phyloP scores from a whole-genome alignment of 2,329 filamentous ascomycete species.

The Beauveria caledonica region DNA sequence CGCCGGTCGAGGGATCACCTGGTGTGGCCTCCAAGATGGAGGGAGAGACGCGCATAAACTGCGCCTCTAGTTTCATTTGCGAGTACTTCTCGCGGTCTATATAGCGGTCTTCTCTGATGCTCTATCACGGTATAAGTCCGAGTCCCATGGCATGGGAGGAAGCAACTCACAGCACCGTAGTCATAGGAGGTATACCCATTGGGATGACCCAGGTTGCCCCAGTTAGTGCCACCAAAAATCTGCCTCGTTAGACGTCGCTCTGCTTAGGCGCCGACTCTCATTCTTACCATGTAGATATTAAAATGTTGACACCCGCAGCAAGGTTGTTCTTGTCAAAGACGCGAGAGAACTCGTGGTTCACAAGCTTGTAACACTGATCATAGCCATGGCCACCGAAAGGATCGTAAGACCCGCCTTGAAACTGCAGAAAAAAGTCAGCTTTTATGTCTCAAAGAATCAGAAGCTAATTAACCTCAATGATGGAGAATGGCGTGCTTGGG shows the following conservation, averaged over 20 bases:
- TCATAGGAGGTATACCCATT: slow-evolving; percentile 55
- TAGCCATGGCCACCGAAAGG: slow-evolving; percentile 68
- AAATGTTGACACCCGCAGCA: slow-evolving; percentile 55
- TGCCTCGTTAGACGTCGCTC: slow-evolving; percentile 16
- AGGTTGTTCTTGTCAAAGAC: slow-evolving; percentile 75
- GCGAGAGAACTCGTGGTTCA: slow-evolving; percentile 66
- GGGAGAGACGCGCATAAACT: slow-evolving; percentile 66
- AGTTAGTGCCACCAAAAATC: slow-evolving; percentile 73
- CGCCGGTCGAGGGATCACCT: slow-evolving; percentile 38
- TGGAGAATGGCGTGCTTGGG: slow-evolving; percentile 55
- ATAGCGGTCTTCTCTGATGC: slow-evolving; percentile 60
- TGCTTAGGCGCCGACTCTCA: not conserved
- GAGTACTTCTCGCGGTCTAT: slow-evolving; percentile 69
- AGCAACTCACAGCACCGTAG: slow-evolving; percentile 35
- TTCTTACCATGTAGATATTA: slow-evolving; percentile 64
- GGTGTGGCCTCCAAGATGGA: slow-evolving; percentile 56
- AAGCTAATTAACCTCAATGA: slow-evolving; percentile 42
- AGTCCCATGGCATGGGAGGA: not conserved
- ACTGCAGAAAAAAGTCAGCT: slow-evolving; percentile 30
- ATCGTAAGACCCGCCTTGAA: slow-evolving; percentile 65
- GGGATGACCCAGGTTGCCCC: slow-evolving; percentile 69
- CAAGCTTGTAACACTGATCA: slow-evolving; percentile 54
- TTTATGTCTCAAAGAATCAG: not conserved
- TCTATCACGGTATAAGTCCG: slow-evolving; percentile 7
- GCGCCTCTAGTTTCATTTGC: slow-evolving; percentile 67